A percentile compares a stretch with the other conserved stretches of the same genome.
phyloP scores from a whole-genome alignment of 2,329 filamentous ascomycete genomes.

The Ophiostoma quercus region DNA sequence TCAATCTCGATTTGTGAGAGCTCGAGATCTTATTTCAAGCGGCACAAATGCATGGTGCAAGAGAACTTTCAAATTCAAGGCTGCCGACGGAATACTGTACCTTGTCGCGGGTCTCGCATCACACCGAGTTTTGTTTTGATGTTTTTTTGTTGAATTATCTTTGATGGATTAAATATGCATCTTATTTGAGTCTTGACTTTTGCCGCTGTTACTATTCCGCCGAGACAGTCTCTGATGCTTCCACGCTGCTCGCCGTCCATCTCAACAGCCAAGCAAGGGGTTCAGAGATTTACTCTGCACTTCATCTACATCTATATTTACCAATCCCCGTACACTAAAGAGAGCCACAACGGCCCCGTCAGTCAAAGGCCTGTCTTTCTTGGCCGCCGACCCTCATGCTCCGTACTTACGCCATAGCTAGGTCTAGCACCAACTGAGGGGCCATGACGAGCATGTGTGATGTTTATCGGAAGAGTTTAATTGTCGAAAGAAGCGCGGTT shows the following conservation, averaged over 20 bases:
- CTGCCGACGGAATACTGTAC: not conserved
- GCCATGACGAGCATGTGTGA: not conserved
- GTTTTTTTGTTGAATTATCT: not conserved
- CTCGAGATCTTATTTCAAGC: too few relatives aligned
- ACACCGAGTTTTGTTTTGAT: not conserved
- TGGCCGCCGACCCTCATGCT: constrained; percentile 1
- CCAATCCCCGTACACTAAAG: not conserved
- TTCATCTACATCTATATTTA: not conserved
- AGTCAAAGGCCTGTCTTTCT: constrained; percentile 1
- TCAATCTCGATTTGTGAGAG: not conserved
- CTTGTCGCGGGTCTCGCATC: not conserved
- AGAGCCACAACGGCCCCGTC: not conserved
- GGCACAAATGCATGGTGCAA: not conserved
- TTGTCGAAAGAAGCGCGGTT: not conserved
- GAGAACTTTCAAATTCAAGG: not conserved
- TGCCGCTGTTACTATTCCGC: not conserved
- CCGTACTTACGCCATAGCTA: constrained; percentile 11
- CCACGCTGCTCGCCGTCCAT: constrained; percentile 3
- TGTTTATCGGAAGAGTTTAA: too few relatives aligned
- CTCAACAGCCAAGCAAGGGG: not conserved
- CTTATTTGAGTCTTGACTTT: not conserved
- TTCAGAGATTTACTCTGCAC: constrained; percentile 3
- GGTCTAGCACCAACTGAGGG: not conserved
- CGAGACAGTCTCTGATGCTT: not conserved
- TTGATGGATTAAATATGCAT: not conserved